Evolutionary conservation across 352 stramenopile species (phyloP).

Genomic region (Globisporangium nunn): DNA sequence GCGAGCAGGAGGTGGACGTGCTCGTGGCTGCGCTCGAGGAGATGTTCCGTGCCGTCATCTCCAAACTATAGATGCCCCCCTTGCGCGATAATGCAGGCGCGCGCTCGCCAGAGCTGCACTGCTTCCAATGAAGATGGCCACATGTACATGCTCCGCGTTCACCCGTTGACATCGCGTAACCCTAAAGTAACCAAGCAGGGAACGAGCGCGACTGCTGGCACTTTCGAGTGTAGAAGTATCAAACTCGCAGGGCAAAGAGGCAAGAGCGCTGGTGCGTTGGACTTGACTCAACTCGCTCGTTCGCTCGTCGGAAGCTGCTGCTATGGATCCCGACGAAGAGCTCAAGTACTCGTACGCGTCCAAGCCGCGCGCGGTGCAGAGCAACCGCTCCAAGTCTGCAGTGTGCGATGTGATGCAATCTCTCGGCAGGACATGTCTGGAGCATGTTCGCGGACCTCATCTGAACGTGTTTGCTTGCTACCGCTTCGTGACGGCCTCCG

Average conservation of each 20-base stretch:
- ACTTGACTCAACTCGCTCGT: background rate
- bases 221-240: no score
- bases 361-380: slow-evolving; percentile 69
- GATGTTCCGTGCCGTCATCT: slow-evolving; percentile 28
- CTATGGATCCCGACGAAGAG: slow-evolving; percentile 39
- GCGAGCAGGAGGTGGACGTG: slow-evolving; percentile 68
- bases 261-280: background rate
- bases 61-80: background rate
- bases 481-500: background rate
- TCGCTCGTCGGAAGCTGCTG: background rate
- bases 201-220: no score
- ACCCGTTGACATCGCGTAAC: no score
- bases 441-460: background rate
- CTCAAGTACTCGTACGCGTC: slow-evolving; percentile 74
- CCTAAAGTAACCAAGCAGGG: no score
- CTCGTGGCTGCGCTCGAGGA: slow-evolving; percentile 43
- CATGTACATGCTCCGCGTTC: no score
- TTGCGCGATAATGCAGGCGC: background rate
- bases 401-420: background rate
- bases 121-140: no score
- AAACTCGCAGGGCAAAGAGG: no score
- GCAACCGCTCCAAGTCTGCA: slow-evolving; percentile 37
- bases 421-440: no score
- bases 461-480: background rate
- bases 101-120: no score